Evolutionary conservation across 208 protist species (phyloP).

Genomic region (Trichomonas vaginalis): DNA sequence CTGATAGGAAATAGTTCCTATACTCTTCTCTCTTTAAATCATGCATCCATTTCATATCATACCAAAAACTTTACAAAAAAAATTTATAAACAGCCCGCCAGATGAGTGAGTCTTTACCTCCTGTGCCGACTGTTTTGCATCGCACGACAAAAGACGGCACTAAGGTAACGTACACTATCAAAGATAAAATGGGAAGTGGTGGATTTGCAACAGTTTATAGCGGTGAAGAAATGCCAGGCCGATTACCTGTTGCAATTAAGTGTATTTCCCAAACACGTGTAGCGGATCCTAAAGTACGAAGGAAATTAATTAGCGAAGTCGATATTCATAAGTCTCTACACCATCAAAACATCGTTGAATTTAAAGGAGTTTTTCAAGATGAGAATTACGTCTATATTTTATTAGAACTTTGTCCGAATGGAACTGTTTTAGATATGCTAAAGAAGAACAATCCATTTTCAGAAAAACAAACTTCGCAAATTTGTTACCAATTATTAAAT

Average conservation of each 20-base stretch:
- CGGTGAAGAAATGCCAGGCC: background rate
- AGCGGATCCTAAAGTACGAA: background rate
- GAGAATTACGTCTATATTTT: constrained; percentile 88
- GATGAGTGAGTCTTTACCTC: background rate
- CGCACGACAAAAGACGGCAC: background rate
- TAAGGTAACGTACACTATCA: background rate
- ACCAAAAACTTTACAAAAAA: too few species aligned
- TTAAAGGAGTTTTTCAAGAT: constrained; percentile 83
- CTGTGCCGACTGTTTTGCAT: background rate
- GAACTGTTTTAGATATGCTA: constrained; percentile 81
- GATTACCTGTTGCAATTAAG: background rate
- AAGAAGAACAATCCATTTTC: constrained; percentile 51
- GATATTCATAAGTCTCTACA: constrained; percentile 77
- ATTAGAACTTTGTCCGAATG: constrained; percentile 70
- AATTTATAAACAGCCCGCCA: background rate
- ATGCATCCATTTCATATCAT: too few species aligned
- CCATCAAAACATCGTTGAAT: constrained; percentile 86
- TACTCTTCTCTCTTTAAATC: too few species aligned
- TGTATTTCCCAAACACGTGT: background rate
- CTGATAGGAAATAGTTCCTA: too few species aligned
- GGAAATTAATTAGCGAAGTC: constrained; percentile 74
- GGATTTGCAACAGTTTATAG: background rate
- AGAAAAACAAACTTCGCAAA: background rate
- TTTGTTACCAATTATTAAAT: background rate
- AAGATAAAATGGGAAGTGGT: background rate